Percentiles rank a stretch among this genome's conserved stretches.
Conservation (phyloP, 2,329 filamentous ascomycete species). For the Cladosporium halotolerans region DNA sequence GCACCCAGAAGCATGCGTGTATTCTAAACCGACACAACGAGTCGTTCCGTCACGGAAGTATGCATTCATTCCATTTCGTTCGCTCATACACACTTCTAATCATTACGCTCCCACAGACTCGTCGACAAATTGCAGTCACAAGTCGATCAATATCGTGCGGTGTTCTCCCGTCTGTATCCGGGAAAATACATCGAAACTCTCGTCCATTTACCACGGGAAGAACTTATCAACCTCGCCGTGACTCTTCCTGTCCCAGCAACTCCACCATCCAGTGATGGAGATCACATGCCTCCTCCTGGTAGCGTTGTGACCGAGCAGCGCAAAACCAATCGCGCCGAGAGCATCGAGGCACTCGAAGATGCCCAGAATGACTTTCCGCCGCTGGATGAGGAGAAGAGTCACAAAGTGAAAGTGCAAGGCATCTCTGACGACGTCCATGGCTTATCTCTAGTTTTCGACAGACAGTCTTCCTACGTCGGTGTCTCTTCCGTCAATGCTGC, state of each 20-base stretch:
- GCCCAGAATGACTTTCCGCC: constrained; percentile 47
- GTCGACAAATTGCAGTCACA: constrained; percentile 48
- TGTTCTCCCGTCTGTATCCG: constrained; percentile 40
- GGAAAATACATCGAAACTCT: constrained; percentile 36
- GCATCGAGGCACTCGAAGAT: constrained; percentile 59
- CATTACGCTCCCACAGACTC: constrained; percentile 42
- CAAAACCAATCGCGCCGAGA: constrained; percentile 45
- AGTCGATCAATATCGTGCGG: constrained; percentile 40
- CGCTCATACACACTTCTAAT: not conserved
- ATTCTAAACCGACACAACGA: constrained; percentile 72
- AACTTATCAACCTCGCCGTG: constrained; percentile 40
- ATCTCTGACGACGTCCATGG: constrained; percentile 32
- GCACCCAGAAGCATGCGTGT: constrained; percentile 70
- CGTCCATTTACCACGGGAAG: constrained; percentile 35
- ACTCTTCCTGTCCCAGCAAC: constrained; percentile 35
- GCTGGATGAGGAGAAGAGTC: constrained; percentile 53
- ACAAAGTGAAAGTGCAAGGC: constrained; percentile 37
- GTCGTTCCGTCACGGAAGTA: constrained; percentile 74
- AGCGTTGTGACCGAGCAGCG: constrained; percentile 16
- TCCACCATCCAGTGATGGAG: constrained; percentile 33
- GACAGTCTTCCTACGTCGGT: constrained; percentile 28
- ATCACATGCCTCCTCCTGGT: constrained; percentile 10
- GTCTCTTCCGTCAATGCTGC: constrained; percentile 29
- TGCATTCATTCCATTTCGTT: constrained; percentile 26
- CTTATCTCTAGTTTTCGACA: constrained; percentile 26